Conservation (phyloP, 306 rosid genomes). For the Mimosa pudica region DNA sequence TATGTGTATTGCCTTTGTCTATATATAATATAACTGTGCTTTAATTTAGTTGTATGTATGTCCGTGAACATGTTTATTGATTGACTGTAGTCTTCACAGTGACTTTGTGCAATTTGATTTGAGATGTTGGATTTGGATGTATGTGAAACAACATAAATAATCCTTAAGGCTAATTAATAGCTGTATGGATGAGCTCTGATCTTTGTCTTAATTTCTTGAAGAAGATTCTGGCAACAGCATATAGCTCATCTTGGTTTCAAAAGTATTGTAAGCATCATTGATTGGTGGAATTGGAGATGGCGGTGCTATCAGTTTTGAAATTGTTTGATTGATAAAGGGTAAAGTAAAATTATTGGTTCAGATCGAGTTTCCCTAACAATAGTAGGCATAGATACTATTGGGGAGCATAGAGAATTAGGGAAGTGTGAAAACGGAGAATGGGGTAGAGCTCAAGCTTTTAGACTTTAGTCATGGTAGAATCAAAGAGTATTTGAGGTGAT, state of each 20-base stretch:
- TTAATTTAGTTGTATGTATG: not conserved
- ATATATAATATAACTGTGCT: not conserved
- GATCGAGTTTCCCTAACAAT: not conserved
- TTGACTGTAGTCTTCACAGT: slow-evolving; percentile 14
- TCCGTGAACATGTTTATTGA: slow-evolving; percentile 1
- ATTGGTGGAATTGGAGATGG: slow-evolving; percentile 16
- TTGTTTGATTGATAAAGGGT: not conserved
- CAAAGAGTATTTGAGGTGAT: not conserved
- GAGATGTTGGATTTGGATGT: slow-evolving; percentile 9
- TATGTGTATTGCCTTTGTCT: slow-evolving; percentile 21
- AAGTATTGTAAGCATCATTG: slow-evolving; percentile 10
- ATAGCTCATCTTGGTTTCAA: not conserved
- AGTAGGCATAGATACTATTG: not conserved
- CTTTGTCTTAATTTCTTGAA: not conserved
- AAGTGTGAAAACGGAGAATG: not conserved
- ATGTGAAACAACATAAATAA: not conserved
- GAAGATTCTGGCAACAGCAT: not conserved
- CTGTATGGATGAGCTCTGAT: not conserved
- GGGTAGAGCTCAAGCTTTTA: not conserved
- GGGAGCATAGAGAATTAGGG: not conserved
- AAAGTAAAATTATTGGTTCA: slow-evolving; percentile 14
- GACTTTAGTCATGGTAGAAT: not conserved
- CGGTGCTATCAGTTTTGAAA: not conserved
- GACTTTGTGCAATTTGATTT: not conserved
- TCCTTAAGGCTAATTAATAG: not conserved